These are phyloP conservation scores for Linnemannia schmuckeri DNA, from an alignment of 192 early-diverging fungal species.

Conservation along the genomic window DNA sequence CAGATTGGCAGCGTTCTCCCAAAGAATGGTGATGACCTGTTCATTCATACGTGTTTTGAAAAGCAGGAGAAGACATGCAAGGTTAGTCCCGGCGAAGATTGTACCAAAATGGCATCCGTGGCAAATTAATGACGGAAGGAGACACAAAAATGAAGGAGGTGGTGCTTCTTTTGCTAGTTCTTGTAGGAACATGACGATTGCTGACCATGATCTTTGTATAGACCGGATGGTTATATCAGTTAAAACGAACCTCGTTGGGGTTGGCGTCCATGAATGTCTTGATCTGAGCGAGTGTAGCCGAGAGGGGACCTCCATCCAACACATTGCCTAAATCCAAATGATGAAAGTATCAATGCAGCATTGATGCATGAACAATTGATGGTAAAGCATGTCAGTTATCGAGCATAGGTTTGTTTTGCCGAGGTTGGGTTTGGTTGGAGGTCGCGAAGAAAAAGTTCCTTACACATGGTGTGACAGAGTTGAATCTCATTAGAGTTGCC, in stretches of 20 bases:
- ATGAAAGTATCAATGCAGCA: not conserved
- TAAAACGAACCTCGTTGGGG: conserved; percentile 37
- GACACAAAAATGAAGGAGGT: not conserved
- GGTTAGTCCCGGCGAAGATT: not conserved
- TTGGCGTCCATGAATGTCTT: conserved; percentile 53
- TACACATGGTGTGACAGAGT: conserved; percentile 78
- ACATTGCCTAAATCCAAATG: conserved; percentile 1
- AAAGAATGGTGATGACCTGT: conserved; percentile 44
- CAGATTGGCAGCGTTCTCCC: conserved; percentile 34
- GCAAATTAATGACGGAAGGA: not conserved
- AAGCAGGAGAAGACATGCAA: not conserved
- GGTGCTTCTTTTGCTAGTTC: not conserved
- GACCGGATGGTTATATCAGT: not conserved
- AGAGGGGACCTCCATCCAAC: conserved; percentile 36
- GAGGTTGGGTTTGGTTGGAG: not conserved
- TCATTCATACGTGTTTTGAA: not conserved
- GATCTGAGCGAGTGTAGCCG: conserved; percentile 27
- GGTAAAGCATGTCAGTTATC: not conserved
- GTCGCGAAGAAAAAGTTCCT: not conserved
- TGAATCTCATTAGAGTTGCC: conserved; percentile 54
- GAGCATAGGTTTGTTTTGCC: not conserved
- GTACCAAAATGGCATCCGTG: not conserved
- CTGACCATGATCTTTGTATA: not conserved
- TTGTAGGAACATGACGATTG: not conserved
- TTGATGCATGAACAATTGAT: not conserved